Evolutionary conservation across 2,329 filamentous ascomycete genomes (phyloP).

Genomic region (Fusarium continuum): DNA sequence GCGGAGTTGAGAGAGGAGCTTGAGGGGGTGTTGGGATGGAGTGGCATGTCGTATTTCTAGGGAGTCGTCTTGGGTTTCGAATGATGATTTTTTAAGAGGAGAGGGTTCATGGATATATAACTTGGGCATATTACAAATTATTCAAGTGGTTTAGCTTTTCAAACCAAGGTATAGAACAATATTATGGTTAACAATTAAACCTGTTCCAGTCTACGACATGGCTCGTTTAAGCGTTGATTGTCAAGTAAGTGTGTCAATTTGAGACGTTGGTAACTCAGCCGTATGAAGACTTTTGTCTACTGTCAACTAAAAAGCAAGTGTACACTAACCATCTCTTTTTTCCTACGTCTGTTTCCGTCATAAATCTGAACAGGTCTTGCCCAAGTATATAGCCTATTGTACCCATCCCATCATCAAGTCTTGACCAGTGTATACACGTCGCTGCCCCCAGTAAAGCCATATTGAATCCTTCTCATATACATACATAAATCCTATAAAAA

Average conservation of each 20-base stretch:
- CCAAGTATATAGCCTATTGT: constrained; percentile 6
- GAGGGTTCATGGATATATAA: neutral
- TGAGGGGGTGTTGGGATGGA: constrained; percentile 69
- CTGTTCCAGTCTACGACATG: too few relatives aligned
- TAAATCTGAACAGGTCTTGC: neutral
- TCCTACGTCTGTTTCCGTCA: neutral
- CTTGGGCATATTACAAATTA: neutral
- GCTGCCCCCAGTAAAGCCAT: neutral
- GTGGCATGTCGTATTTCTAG: constrained; percentile 67
- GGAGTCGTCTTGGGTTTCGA: neutral
- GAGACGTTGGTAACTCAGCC: neutral
- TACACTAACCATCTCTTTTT: constrained; percentile 5
- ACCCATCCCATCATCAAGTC: constrained; percentile 7
- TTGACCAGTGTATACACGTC: constrained; percentile 10
- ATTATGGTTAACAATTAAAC: neutral
- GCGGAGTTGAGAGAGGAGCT: constrained; percentile 77
- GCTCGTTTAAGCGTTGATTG: neutral
- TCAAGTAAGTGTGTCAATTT: neutral
- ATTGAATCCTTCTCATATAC: neutral
- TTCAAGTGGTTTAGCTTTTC: neutral
- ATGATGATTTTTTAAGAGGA: neutral
- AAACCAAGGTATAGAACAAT: too few relatives aligned
- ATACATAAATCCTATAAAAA: neutral
- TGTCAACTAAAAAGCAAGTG: neutral
- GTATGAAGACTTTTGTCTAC: neutral